Evolutionary conservation across 164 flowering plant species (phyloP), one percentile per base, ranked within the genome.

Genomic region (Annona squamosa): DNA sequence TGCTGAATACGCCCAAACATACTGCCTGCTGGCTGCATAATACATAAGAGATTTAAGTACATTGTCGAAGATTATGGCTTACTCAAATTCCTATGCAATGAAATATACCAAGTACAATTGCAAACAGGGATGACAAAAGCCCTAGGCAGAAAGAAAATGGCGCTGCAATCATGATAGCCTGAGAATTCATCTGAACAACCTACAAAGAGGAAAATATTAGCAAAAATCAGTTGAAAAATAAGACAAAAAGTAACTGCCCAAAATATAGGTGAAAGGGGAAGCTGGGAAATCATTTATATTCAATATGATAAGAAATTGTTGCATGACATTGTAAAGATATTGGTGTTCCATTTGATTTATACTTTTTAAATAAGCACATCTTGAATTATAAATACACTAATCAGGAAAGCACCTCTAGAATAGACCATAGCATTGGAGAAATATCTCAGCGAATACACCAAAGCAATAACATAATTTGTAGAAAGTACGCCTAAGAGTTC

Each of bases 1-100:
- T 76, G 98, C 98, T 46, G 98, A 92, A 80, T 84, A 94, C 41
- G 97, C 84, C 98, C 98, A 94, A 82, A 86, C 84, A 73, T 90
- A 89, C 81, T 94, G 94, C 76, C 71, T 86, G 68, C 85, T 86
- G 79, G 98, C 97, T 94, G 93, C 88, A 86, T 52, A 37, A 73
- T 26, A 61, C 26, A 13, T 47, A 62, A 67, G 19, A 26, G 13
- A 71, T 13, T 43, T 42, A 2, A 63, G 70, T 6, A 74, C 66
- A 17, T 72, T 37, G 44, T 2, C 4, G 44, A 5, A 18, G 4
- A 48, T 9, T 68, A 56, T 46, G 59, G 68, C 13, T n/a, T 43
- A 41, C 13, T 71, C 52, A 42, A 73, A 43, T 65, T 68, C 16
- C 5, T 46, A n/a, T 41, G 72, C 67, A 67, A 17, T 67, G 41